Conservation (phyloP, 1,139 yeast genomes). For the Martiniozyma asiatica region DNA sequence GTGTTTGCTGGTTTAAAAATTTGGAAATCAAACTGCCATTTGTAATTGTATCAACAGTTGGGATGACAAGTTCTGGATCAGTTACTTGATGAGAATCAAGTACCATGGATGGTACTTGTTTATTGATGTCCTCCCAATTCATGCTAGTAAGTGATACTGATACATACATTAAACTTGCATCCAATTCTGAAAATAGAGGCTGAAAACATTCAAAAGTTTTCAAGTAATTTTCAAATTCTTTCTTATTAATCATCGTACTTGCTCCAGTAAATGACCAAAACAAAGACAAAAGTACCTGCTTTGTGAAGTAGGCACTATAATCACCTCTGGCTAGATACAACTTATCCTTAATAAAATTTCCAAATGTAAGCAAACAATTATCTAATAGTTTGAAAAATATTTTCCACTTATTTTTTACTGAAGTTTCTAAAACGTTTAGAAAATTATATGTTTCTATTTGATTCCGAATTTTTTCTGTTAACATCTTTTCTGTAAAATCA, state of each 20-base stretch:
- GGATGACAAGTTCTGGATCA: slow-evolving; percentile 55
- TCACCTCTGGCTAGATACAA: slow-evolving; percentile 15
- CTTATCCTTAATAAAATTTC: slow-evolving; percentile 19
- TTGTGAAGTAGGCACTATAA: slow-evolving; percentile 25
- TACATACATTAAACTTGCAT: neutral
- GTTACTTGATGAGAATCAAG: slow-evolving; percentile 55
- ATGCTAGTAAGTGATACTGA: slow-evolving; percentile 27
- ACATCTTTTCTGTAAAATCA: neutral
- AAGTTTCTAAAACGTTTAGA: neutral
- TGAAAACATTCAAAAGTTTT: slow-evolving; percentile 17
- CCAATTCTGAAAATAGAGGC: slow-evolving; percentile 3
- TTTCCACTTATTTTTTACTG: neutral
- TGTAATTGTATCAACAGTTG: slow-evolving; percentile 67
- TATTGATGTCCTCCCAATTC: slow-evolving; percentile 40
- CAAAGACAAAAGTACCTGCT: slow-evolving; percentile 32
- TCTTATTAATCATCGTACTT: slow-evolving; percentile 29
- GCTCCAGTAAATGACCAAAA: slow-evolving; percentile 69
- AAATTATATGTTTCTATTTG: too few species aligned
- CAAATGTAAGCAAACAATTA: slow-evolving; percentile 24
- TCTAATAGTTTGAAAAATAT: slow-evolving; percentile 10
- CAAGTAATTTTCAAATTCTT: slow-evolving; percentile 27
- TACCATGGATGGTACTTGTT: slow-evolving; percentile 32
- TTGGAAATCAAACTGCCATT: slow-evolving; percentile 54
- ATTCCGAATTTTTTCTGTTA: slow-evolving; percentile 9
- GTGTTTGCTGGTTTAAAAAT: slow-evolving; percentile 43